Evolutionary conservation across 169 alveolate species (phyloP).

Genomic region (Neospora caninum): DNA sequence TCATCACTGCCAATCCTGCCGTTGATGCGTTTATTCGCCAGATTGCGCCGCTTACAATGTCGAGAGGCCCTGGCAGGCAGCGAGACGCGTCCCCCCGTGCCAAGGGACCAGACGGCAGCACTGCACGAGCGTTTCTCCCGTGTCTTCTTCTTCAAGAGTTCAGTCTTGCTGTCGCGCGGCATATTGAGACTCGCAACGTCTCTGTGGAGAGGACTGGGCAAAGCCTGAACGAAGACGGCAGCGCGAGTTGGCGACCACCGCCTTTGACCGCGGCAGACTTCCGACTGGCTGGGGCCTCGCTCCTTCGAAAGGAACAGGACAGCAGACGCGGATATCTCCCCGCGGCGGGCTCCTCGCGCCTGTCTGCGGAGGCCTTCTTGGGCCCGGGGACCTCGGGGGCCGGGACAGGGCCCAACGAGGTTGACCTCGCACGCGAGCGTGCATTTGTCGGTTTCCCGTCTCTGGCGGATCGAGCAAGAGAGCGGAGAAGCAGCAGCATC

Average conservation of each 20-base stretch:
- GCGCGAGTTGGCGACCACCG: not conserved
- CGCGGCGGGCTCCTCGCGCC: not conserved
- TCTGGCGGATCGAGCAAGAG: not conserved
- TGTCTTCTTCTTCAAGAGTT: constrained; percentile 38
- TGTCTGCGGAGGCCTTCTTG: not conserved
- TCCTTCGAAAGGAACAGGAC: not conserved
- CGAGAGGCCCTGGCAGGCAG: not conserved
- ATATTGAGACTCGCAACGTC: not conserved
- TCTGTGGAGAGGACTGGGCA: not conserved
- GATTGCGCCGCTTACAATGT: constrained; percentile 1
- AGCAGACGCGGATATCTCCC: not conserved
- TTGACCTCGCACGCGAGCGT: not conserved
- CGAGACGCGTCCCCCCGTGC: not conserved
- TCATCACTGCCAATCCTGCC: constrained; percentile 34
- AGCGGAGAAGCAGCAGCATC: constrained; percentile 9
- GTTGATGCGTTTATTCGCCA: constrained; percentile 8
- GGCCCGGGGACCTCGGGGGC: not conserved
- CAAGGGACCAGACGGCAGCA: not conserved
- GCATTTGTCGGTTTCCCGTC: not conserved
- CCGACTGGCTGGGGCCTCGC: constrained; percentile 1
- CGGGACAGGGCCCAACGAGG: not conserved
- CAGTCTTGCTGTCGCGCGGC: constrained; percentile 8
- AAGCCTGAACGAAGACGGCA: not conserved
- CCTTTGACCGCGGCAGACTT: constrained; percentile 22
- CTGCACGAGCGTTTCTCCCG: not conserved